Evolutionary conservation across 345 rosid species (phyloP).

Genomic region (Combretum micranthum): DNA sequence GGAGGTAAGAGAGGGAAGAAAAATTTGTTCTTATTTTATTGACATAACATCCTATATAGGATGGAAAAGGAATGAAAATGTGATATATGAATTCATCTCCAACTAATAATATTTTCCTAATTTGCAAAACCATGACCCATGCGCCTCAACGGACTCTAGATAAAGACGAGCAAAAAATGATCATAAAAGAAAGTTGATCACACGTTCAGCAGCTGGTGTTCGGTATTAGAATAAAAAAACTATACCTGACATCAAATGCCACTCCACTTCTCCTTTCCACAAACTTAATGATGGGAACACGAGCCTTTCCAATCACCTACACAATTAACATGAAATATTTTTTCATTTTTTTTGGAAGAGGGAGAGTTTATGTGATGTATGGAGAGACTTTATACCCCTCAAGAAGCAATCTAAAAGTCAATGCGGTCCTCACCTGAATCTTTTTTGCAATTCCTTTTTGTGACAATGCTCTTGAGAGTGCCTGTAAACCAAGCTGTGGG

Average conservation of each 20-base stretch:
- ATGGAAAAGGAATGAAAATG: no score
- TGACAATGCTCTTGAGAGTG: conserved; percentile 76
- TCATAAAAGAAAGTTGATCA: no score
- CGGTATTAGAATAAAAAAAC: neutral
- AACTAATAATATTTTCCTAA: no score
- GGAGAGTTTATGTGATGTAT: no score
- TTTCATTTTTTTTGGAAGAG: no score
- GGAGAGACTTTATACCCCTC: no score
- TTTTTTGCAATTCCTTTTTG: conserved; percentile 76
- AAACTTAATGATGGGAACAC: conserved; percentile 91
- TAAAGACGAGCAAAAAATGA: neutral
- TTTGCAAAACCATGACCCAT: no score
- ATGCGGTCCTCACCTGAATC: conserved; percentile 42
- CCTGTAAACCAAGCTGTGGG: conserved; percentile 71
- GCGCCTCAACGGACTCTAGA: neutral
- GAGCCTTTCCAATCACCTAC: conserved; percentile 89
- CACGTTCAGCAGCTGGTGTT: neutral
- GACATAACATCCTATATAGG: no score
- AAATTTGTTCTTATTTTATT: no score
- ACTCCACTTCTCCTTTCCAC: conserved; percentile 77
- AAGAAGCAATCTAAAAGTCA: neutral
- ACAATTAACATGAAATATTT: conserved; percentile 7
- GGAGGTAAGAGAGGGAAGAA: no score
- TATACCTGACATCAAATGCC: conserved; percentile 78
- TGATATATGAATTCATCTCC: no score